phyloP scores from a whole-genome alignment of 257 asterid species.

The Oldenlandia corymbosa region DNA sequence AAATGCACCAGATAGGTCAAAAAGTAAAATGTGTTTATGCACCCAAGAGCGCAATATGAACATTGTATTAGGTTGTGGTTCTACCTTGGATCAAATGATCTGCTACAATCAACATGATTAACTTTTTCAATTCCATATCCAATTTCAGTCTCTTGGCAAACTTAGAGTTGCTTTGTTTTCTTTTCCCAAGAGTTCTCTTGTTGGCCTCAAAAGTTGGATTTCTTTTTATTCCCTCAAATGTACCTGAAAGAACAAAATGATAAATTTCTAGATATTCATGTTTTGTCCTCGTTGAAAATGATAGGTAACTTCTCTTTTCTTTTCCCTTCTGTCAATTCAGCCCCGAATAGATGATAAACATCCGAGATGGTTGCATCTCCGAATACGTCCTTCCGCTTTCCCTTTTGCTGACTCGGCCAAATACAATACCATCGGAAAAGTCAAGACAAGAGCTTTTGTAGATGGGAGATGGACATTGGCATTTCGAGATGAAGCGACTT shows the following conservation, averaged over 20 bases:
- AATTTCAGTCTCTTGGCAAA: neutral
- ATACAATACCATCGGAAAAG: slow-evolving; percentile 41
- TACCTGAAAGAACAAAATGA: neutral
- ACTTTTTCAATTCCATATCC: neutral
- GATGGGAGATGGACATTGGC: slow-evolving; percentile 99
- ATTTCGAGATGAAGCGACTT: slow-evolving; percentile 70
- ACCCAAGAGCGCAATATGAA: no score
- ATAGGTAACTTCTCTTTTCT: slow-evolving; percentile 4
- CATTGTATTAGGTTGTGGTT: no score
- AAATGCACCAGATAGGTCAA: no score
- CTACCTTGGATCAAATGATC: neutral
- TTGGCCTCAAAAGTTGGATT: no score
- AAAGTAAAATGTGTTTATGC: neutral
- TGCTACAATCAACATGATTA: neutral
- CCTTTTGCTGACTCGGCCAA: slow-evolving; percentile 49
- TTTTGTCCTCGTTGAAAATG: neutral
- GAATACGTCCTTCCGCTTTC: slow-evolving; percentile 75
- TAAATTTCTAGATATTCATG: neutral
- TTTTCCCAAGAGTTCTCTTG: neutral
- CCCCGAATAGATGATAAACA: slow-evolving; percentile 82
- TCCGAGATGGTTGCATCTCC: slow-evolving; percentile 88
- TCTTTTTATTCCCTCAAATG: neutral
- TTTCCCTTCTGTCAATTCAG: slow-evolving; percentile 36
- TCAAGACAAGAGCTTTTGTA: slow-evolving; percentile 60
- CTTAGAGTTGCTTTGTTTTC: neutral